Base-by-base conservation (phyloP, 2,329 filamentous ascomycete genomes). In the Harringtonia aguacate region DNA sequence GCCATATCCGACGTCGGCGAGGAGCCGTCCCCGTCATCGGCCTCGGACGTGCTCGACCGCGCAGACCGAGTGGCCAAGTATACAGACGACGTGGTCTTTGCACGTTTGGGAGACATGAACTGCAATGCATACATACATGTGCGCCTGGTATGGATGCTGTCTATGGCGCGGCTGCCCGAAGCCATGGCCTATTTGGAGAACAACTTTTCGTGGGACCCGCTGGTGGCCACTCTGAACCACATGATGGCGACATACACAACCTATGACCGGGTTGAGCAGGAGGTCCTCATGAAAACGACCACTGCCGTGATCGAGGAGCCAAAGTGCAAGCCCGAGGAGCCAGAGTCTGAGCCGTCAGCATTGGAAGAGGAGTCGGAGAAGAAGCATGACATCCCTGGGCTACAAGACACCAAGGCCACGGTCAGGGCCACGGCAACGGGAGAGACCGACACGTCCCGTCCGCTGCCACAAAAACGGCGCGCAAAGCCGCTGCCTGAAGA, bases 401-500 rank as follows among this genome's bases (percentile, higher is more conserved):
- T 1, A 5, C 30, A 10, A 34, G 42, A 40, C 24, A 7, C 28
- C 41, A 31, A 18, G 34, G 30, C 33, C 22, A 37, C 14, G n/a
- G 33, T 7, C 31, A 27, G 7, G 6, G 24, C 24, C 24, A 27
- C 10, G 6, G 20, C 12, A 15, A 29, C 22, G 8, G 21, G 4
- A 31, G 24, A 6, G 7, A 27, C 7, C 24, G 7, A 27, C 24
- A 6, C 10, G 6, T 27, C 24, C 34, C 10, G 24, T 10, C 12
- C 30, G 18, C 20, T 37, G 36, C n/a, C 28, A 63, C 33, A 59
- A 66, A 27, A 60, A 61, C 2, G 67, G n/a, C n/a, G n/a, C n/a
- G n/a, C 66, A 2, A 64, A 70, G 1, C 81, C 82, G 0, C 57
- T 87, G 0, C 79, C 81, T 0, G 84, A 87, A 39, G 84, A 88